Percentiles rank a stretch among this genome's conserved stretches.
Evolutionary conservation across 2,329 filamentous ascomycete species (phyloP).

Genomic region (Boeremia lycopersici): DNA sequence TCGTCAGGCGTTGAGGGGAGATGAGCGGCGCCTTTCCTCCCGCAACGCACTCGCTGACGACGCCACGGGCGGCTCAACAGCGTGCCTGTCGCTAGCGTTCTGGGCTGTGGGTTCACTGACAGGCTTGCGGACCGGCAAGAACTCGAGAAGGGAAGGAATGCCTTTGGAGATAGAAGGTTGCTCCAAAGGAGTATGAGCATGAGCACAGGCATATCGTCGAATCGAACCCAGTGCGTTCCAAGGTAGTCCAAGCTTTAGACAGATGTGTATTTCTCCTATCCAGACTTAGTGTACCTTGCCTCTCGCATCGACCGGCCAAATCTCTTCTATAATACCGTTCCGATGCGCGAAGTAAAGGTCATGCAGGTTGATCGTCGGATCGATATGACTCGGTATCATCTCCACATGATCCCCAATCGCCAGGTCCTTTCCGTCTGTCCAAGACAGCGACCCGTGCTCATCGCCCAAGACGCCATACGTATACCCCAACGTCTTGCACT

Average conservation of each 20-base stretch:
- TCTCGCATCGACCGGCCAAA: slow-evolving; percentile 59
- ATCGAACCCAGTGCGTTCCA: too few species aligned
- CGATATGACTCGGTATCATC: slow-evolving; percentile 62
- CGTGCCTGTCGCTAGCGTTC: too few species aligned
- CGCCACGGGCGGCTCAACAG: too few species aligned
- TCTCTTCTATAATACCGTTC: slow-evolving; percentile 56
- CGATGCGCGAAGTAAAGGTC: slow-evolving; percentile 59
- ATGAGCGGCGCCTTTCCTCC: too few species aligned
- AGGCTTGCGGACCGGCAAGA: neutral
- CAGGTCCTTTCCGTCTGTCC: slow-evolving; percentile 52
- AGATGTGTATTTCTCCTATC: neutral
- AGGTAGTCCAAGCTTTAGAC: too few species aligned
- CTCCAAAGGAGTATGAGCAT: too few species aligned
- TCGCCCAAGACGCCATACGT: slow-evolving; percentile 55
- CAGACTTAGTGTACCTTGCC: slow-evolving; percentile 56
- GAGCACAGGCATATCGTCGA: too few species aligned
- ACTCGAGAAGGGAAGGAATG: neutral
- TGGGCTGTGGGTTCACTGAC: too few species aligned
- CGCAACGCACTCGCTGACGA: too few species aligned
- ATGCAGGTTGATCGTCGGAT: slow-evolving; percentile 61
- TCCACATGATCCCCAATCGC: slow-evolving; percentile 56
- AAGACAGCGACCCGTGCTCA: slow-evolving; percentile 56
- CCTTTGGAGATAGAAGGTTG: too few species aligned
- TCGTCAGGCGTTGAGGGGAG: too few species aligned
- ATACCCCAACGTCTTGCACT: slow-evolving; percentile 53